Conservation (phyloP, 352 stramenopile genomes). For the Globisporangium carolinianum region DNA sequence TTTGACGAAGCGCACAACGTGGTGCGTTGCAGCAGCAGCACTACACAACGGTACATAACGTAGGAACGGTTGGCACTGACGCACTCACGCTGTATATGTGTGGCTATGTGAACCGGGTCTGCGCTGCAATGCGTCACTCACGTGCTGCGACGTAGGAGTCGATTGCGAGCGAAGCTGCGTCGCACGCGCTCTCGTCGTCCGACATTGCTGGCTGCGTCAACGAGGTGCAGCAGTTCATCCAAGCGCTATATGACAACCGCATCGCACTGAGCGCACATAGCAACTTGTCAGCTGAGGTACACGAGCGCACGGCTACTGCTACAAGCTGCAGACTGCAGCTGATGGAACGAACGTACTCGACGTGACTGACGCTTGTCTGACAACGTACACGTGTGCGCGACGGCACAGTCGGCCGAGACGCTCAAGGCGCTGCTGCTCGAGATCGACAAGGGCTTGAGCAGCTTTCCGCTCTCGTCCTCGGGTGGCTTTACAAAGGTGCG, state of each 20-base stretch:
- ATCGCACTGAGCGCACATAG: conserved; percentile 42
- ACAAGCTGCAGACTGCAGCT: too few species aligned
- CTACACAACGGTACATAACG: background rate
- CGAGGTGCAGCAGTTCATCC: conserved; percentile 89
- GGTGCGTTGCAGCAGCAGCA: conserved; percentile 42
- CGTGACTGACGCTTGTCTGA: too few species aligned
- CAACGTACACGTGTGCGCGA: background rate
- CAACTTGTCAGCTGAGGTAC: conserved; percentile 59
- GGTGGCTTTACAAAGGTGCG: conserved; percentile 82
- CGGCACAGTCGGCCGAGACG: conserved; percentile 60
- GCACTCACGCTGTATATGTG: background rate
- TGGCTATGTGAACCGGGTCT: background rate
- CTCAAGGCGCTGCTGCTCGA: conserved; percentile 77
- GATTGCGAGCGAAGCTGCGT: conserved; percentile 91
- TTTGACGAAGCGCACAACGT: conserved; percentile 99
- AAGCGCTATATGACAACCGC: conserved; percentile 48
- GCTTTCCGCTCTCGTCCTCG: conserved; percentile 59
- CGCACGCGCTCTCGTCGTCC: conserved; percentile 92
- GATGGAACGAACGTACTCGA: too few species aligned
- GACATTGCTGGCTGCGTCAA: conserved; percentile 92
- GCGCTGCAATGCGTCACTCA: too few species aligned
- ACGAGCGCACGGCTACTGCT: background rate
- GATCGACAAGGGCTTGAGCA: conserved; percentile 78
- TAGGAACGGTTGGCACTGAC: background rate
- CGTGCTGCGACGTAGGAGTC: conserved; percentile 44